Percentiles rank a stretch among this genome's conserved stretches.
Conservation (phyloP, 1,284 basidiomycete species). For the Ganoderma lingzhi region DNA sequence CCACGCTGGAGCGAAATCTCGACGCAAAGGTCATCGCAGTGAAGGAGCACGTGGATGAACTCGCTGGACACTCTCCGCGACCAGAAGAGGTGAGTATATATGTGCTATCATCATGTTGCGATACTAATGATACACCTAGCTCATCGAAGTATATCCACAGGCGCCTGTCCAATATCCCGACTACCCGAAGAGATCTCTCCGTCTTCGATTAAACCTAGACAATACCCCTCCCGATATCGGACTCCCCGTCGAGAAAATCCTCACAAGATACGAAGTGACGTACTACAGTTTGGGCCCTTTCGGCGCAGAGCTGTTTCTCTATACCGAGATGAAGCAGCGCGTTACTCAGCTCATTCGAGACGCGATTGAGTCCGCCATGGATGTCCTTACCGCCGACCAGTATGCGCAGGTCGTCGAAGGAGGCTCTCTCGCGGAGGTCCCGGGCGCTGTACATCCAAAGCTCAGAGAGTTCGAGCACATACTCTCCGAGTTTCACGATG, state of each 20-base stretch:
- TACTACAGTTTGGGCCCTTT: slow-evolving; percentile 59
- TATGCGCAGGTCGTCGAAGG: slow-evolving; percentile 23
- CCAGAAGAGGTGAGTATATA: slow-evolving; percentile 64
- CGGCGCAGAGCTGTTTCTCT: slow-evolving; percentile 69
- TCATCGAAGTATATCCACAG: slow-evolving; percentile 63
- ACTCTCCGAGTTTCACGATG: slow-evolving; percentile 57
- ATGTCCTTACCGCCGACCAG: slow-evolving; percentile 31
- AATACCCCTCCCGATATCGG: slow-evolving; percentile 50
- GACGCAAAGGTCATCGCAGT: slow-evolving; percentile 80
- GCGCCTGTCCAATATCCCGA: slow-evolving; percentile 56
- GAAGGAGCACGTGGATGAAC: slow-evolving; percentile 68
- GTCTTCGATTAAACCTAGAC: slow-evolving; percentile 59
- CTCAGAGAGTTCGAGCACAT: slow-evolving; percentile 57
- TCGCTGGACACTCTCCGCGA: slow-evolving; percentile 65
- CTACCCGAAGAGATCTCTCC: slow-evolving; percentile 63
- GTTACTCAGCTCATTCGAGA: slow-evolving; percentile 49
- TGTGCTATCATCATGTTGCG: background rate
- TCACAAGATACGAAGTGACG: slow-evolving; percentile 67
- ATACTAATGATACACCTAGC: slow-evolving; percentile 45
- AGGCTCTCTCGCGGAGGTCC: slow-evolving; percentile 21
- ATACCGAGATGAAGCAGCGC: slow-evolving; percentile 62
- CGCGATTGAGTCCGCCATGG: slow-evolving; percentile 35
- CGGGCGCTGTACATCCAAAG: slow-evolving; percentile 42
- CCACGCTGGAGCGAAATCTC: slow-evolving; percentile 73
- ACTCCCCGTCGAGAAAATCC: slow-evolving; percentile 63